phyloP scores from a whole-genome alignment of 192 early-diverging fungal genomes.

The Endogone sp. region DNA sequence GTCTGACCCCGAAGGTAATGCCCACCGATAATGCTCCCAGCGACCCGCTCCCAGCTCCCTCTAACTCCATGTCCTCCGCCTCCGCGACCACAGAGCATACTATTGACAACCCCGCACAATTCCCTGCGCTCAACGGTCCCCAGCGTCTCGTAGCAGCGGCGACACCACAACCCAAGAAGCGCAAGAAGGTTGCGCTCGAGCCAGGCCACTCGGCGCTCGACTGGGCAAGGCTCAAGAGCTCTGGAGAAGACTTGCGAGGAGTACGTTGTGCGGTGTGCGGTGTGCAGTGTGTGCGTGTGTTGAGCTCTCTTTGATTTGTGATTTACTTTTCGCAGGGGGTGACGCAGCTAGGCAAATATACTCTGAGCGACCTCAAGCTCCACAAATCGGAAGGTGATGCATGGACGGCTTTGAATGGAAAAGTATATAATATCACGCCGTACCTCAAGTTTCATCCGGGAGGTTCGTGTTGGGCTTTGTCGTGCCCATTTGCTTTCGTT shows the following conservation, averaged over 20 bases:
- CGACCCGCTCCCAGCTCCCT: too few species aligned
- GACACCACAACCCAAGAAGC: constrained; percentile 27
- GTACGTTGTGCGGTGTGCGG: constrained; percentile 24
- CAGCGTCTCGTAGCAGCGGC: constrained; percentile 30
- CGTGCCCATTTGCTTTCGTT: background rate
- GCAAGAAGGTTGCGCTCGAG: constrained; percentile 77
- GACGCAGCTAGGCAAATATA: constrained; percentile 51
- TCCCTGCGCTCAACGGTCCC: constrained; percentile 13
- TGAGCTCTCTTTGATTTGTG: background rate
- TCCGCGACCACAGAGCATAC: background rate
- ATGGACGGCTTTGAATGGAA: constrained; percentile 88
- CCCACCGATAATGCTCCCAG: too few species aligned
- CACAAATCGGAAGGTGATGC: constrained; percentile 78
- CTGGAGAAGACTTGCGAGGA: constrained; percentile 69
- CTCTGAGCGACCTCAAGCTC: constrained; percentile 65
- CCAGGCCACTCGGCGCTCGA: constrained; percentile 90
- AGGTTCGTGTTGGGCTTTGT: constrained; percentile 34
- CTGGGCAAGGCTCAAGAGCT: constrained; percentile 83
- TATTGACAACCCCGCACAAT: background rate
- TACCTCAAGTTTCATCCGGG: constrained; percentile 93
- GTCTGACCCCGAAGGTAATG: background rate
- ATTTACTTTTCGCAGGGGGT: constrained; percentile 43
- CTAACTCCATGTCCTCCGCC: too few species aligned
- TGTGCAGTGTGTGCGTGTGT: background rate
- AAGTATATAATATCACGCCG: constrained; percentile 88